Evolutionary conservation across 495 filamentous ascomycete species (phyloP).

Genomic region (Neurospora sp.): DNA sequence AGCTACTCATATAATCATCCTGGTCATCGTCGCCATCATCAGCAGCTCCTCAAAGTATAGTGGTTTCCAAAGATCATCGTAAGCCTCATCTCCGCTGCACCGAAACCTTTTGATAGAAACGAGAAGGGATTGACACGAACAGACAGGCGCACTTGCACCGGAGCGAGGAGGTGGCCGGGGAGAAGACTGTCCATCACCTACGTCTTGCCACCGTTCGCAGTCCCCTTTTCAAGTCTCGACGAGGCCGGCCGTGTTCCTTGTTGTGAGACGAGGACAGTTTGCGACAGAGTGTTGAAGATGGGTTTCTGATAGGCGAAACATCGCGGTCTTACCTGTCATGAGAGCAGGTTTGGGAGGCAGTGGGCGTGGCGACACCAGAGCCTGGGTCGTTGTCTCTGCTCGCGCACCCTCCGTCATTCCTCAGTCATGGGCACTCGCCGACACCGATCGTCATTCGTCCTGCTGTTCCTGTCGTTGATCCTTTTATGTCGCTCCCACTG

Average conservation of each 20-base stretch:
- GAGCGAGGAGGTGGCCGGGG: too few relatives aligned
- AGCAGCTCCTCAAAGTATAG: neutral
- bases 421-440: neutral
- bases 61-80: neutral
- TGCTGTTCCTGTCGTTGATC: neutral
- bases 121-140: too few relatives aligned
- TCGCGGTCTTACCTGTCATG: neutral
- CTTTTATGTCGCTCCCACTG: neutral
- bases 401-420: neutral
- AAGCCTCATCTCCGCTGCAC: neutral
- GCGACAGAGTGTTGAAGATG: neutral
- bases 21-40: neutral
- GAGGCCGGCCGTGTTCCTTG: neutral
- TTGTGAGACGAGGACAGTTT: neutral
- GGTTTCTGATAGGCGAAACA: neutral
- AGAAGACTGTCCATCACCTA: too few relatives aligned
- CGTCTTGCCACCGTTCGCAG: too few relatives aligned
- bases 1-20: neutral
- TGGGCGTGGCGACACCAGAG: neutral
- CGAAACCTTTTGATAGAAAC: too few relatives aligned
- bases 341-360: accelerated
- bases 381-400: neutral
- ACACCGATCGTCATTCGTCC: neutral
- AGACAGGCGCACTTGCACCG: too few relatives aligned
- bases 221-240: too few relatives aligned